These are phyloP conservation scores for Hymenoscyphus linearis DNA, from an alignment of 2,329 filamentous ascomycete genomes.

Conservation along the genomic window DNA sequence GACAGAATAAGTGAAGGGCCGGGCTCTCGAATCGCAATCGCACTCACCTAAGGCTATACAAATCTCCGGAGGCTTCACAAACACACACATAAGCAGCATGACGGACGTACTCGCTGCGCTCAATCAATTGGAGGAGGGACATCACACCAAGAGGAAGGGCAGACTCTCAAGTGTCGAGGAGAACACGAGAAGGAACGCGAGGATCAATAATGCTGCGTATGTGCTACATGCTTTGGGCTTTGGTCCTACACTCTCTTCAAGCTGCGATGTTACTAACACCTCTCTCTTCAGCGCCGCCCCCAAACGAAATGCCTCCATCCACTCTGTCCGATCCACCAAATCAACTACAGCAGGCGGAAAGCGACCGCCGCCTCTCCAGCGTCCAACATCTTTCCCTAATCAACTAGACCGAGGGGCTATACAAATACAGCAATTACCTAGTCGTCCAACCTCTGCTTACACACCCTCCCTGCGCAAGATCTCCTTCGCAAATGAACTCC, in stretches of 20 bases:
- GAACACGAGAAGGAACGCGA: slow-evolving; percentile 1
- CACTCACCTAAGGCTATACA: background rate
- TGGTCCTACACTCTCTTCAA: background rate
- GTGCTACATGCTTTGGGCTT: too few species aligned
- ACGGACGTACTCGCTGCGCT: slow-evolving; percentile 3
- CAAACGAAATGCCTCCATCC: background rate
- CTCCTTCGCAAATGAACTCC: slow-evolving; percentile 20
- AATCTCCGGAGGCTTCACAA: background rate
- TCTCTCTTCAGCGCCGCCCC: background rate
- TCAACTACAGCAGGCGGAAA: background rate
- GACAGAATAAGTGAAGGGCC: background rate
- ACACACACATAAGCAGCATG: background rate
- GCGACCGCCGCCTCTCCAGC: background rate
- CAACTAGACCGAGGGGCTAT: background rate
- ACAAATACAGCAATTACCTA: background rate
- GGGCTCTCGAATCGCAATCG: background rate
- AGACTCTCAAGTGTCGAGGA: background rate
- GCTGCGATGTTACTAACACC: background rate
- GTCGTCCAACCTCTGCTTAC: background rate
- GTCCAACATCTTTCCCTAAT: background rate
- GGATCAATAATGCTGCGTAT: slow-evolving; percentile 1
- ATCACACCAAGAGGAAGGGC: background rate
- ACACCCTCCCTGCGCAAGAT: slow-evolving; percentile 18
- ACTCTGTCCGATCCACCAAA: background rate
- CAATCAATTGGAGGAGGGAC: slow-evolving; percentile 3